Percentiles rank a stretch among this genome's conserved stretches.
phyloP scores from a whole-genome alignment of 306 rosid genomes.

The Quercus engelmannii region DNA sequence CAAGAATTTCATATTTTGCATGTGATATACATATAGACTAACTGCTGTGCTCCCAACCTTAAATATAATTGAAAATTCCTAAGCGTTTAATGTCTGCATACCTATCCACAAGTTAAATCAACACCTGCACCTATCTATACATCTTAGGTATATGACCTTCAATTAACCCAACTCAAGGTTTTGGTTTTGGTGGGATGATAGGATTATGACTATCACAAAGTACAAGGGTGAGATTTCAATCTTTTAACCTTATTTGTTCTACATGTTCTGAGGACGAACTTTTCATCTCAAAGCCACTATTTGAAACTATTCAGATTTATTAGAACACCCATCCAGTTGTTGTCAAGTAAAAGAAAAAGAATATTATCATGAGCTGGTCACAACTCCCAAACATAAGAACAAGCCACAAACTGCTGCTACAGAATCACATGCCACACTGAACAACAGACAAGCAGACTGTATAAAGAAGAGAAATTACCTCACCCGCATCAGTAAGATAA shows the following conservation, averaged over 20 bases:
- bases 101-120: too few relatives aligned
- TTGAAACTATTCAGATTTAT: neutral
- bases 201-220: neutral
- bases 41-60: too few relatives aligned
- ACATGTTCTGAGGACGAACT: neutral
- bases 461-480: constrained; percentile 54
- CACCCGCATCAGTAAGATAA: constrained; percentile 96
- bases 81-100: too few relatives aligned
- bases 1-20: neutral
- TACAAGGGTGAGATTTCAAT: neutral
- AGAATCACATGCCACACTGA: neutral
- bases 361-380: neutral
- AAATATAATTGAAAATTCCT: too few relatives aligned
- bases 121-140: neutral
- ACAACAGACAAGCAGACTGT: constrained; percentile 3
- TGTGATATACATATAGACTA: neutral
- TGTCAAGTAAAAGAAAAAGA: neutral
- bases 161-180: neutral
- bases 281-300: neutral
- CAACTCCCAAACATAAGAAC: neutral
- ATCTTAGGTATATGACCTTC: neutral
- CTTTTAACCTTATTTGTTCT: neutral
- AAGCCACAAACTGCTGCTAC: neutral
- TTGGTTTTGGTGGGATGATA: neutral
- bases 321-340: neutral